Percentiles rank a stretch among this genome's conserved stretches.
Evolutionary conservation across 169 alveolate species (phyloP).

Genomic region (Babesia caballi): DNA sequence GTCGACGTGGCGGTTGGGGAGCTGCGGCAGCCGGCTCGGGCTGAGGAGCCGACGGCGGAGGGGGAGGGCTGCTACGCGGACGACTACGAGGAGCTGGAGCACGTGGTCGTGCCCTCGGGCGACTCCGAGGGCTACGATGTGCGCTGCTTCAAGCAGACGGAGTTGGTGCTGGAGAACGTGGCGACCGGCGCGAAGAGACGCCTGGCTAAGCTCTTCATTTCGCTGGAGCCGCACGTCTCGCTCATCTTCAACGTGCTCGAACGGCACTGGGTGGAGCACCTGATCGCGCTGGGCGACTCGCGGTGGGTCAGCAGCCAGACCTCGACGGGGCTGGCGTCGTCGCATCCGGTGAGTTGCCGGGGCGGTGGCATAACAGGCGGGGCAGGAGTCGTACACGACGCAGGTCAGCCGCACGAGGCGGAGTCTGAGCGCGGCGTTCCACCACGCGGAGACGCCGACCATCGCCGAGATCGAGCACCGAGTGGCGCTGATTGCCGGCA

Average conservation of each 20-base stretch:
- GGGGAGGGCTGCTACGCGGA: neutral
- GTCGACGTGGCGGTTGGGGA: neutral
- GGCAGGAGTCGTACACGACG: slow-evolving; percentile 58
- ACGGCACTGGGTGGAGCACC: slow-evolving; percentile 45
- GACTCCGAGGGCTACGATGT: slow-evolving; percentile 33
- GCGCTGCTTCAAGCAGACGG: slow-evolving; percentile 28
- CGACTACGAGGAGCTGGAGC: slow-evolving; percentile 28
- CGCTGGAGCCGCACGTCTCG: slow-evolving; percentile 54
- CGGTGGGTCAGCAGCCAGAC: slow-evolving; percentile 64
- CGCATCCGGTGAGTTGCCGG: slow-evolving; percentile 38
- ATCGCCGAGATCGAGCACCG: slow-evolving; percentile 53
- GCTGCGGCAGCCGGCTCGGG: neutral
- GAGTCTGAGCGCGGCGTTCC: slow-evolving; percentile 48
- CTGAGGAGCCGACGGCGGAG: neutral
- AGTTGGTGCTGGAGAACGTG: slow-evolving; percentile 15
- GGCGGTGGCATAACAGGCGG: neutral
- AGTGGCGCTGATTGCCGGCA: slow-evolving; percentile 52
- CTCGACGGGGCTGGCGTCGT: slow-evolving; percentile 37
- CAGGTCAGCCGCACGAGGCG: slow-evolving; percentile 53
- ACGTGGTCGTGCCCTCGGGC: slow-evolving; percentile 19
- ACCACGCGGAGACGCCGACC: slow-evolving; percentile 42
- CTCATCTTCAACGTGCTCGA: slow-evolving; percentile 49
- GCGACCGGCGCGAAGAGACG: neutral
- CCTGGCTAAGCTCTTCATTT: slow-evolving; percentile 41
- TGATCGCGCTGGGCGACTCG: slow-evolving; percentile 22